Percentiles rank a stretch among this genome's conserved stretches.
These are phyloP conservation scores for Saprolegnia parasitica DNA, from an alignment of 352 stramenopile species.

Conservation along the genomic window DNA sequence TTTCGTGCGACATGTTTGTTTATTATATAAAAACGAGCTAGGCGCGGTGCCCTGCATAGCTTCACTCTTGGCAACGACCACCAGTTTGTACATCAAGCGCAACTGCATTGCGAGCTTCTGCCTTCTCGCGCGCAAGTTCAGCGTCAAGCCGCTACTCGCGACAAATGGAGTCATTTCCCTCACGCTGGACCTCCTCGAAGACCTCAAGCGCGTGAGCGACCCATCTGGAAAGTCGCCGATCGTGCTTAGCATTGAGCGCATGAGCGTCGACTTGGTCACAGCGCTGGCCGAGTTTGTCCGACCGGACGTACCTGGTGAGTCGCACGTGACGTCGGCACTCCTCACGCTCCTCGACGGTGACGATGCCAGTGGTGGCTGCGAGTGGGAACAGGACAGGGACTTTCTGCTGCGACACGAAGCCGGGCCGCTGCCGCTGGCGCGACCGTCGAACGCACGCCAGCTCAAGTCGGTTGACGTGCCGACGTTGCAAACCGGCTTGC, in stretches of 20 bases:
- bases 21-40: not conserved
- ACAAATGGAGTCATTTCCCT: constrained; percentile 52
- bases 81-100: constrained; percentile 46
- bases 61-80: constrained; percentile 39
- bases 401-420: constrained; percentile 42
- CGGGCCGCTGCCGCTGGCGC: constrained; percentile 15
- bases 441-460: constrained; percentile 22
- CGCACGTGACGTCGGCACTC: constrained; percentile 49
- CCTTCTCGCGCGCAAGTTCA: constrained; percentile 45
- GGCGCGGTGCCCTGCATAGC: constrained; percentile 45
- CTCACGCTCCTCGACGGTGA: constrained; percentile 57
- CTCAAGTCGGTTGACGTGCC: constrained; percentile 18
- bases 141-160: constrained; percentile 43
- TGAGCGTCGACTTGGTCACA: constrained; percentile 65
- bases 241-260: constrained; percentile 44
- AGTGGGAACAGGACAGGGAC: constrained; percentile 54
- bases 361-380: constrained; percentile 28
- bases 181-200: constrained; percentile 47
- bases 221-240: constrained; percentile 7
- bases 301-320: constrained; percentile 47
- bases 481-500: not conserved
- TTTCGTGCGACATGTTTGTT: not conserved
- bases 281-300: constrained; percentile 56
- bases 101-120: constrained; percentile 71
- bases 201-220: constrained; percentile 27